phyloP scores from a whole-genome alignment of 2,329 filamentous ascomycete species.

The Fusarium newnesense region DNA sequence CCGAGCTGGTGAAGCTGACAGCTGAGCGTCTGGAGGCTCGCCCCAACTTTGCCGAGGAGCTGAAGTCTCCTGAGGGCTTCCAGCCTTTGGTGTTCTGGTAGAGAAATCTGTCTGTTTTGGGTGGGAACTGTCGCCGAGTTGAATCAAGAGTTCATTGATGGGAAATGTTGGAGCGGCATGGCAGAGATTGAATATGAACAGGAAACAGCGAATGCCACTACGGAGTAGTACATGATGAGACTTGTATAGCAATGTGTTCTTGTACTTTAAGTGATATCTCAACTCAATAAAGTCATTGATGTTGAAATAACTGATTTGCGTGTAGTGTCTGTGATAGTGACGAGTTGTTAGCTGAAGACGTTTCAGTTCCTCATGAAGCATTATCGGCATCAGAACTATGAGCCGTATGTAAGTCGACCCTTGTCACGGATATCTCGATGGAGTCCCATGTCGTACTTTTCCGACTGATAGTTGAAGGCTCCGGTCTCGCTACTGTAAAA shows the following conservation, averaged over 20 bases:
- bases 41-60: background rate
- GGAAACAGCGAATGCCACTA: background rate
- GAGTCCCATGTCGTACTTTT: background rate
- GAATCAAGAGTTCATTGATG: background rate
- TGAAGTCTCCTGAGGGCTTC: conserved; percentile 42
- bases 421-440: background rate
- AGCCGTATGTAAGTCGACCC: background rate
- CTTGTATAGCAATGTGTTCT: background rate
- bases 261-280: background rate
- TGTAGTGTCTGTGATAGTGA: background rate
- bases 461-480: background rate
- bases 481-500: conserved; percentile 1
- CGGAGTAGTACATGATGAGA: background rate
- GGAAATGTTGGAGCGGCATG: background rate
- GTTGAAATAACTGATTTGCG: background rate
- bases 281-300: background rate
- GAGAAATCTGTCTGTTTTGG: background rate
- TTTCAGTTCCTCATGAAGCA: background rate
- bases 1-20: conserved; percentile 27
- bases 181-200: background rate
- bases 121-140: background rate
- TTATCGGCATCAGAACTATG: background rate
- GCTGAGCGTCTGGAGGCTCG: conserved; percentile 6
- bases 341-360: background rate
- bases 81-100: conserved; percentile 46